Percentiles rank a stretch among this genome's conserved stretches.
Conservation (phyloP, 768 basidiomycete species). For the Pulveroboletus sp. region DNA sequence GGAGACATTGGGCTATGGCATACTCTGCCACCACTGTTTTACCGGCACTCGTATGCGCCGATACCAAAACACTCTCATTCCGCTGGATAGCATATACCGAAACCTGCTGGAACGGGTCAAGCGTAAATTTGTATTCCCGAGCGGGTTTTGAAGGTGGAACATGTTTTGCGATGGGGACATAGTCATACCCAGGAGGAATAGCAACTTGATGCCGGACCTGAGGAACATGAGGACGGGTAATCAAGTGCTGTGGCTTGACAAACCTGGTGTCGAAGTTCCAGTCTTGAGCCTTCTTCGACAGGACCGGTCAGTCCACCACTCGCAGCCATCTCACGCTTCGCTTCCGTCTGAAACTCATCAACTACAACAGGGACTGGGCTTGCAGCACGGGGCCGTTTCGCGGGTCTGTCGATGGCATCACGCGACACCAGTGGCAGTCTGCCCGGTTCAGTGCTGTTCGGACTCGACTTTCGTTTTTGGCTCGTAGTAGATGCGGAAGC, state of each 20-base stretch:
- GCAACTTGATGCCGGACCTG: constrained; percentile 96
- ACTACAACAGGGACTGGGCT: constrained; percentile 73
- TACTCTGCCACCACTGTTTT: constrained; percentile 99
- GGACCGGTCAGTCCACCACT: constrained; percentile 80
- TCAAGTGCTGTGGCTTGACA: background rate
- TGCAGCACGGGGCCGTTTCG: constrained; percentile 57
- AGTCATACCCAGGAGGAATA: constrained; percentile 87
- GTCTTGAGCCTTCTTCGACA: constrained; percentile 59
- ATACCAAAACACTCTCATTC: constrained; percentile 95
- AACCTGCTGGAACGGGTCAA: constrained; percentile 96
- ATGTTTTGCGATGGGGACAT: constrained; percentile 86
- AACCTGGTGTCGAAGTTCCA: constrained; percentile 80
- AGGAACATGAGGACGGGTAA: constrained; percentile 4
- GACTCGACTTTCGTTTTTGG: constrained; percentile 26
- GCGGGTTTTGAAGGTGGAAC: constrained; percentile 88
- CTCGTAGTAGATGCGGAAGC: background rate
- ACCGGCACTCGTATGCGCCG: constrained; percentile 97
- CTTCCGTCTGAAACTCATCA: constrained; percentile 94
- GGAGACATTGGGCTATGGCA: constrained; percentile 94
- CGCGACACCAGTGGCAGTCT: constrained; percentile 10
- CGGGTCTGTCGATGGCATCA: constrained; percentile 30
- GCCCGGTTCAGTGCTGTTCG: constrained; percentile 1
- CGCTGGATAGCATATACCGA: constrained; percentile 94
- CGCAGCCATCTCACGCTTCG: constrained; percentile 85
- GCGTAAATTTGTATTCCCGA: constrained; percentile 89